phyloP scores from a whole-genome alignment of 164 flowering plant genomes.

The Piper longum region DNA sequence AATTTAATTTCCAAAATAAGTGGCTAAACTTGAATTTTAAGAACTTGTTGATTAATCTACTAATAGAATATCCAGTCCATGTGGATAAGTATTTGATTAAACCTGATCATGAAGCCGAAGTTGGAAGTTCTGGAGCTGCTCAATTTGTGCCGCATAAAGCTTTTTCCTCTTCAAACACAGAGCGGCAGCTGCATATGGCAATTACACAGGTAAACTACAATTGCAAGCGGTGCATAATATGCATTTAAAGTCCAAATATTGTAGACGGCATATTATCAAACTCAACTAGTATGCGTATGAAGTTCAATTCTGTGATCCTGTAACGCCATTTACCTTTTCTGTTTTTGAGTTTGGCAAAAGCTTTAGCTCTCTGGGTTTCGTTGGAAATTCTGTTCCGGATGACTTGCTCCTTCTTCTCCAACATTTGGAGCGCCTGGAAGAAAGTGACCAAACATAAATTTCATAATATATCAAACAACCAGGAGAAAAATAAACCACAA shows the following conservation, averaged over 20 bases:
- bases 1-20: too few species aligned
- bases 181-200: constrained; percentile 4
- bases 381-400: background rate
- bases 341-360: constrained; percentile 1
- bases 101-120: constrained; percentile 10
- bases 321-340: background rate
- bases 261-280: too few species aligned
- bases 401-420: constrained; percentile 3
- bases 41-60: too few species aligned
- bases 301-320: too few species aligned
- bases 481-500: too few species aligned
- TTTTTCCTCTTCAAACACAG: constrained; percentile 10
- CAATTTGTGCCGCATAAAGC: constrained; percentile 3
- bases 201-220: background rate
- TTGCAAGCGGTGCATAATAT: too few species aligned
- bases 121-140: constrained; percentile 5
- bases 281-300: too few species aligned
- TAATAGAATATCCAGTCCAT: too few species aligned
- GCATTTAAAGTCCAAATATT: too few species aligned
- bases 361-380: background rate
- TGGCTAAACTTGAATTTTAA: too few species aligned
- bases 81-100: background rate
- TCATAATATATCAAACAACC: too few species aligned
- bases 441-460: too few species aligned
- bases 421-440: constrained; percentile 1